phyloP scores from a whole-genome alignment of 2,329 filamentous ascomycete genomes.

The Diatrype stigma region DNA sequence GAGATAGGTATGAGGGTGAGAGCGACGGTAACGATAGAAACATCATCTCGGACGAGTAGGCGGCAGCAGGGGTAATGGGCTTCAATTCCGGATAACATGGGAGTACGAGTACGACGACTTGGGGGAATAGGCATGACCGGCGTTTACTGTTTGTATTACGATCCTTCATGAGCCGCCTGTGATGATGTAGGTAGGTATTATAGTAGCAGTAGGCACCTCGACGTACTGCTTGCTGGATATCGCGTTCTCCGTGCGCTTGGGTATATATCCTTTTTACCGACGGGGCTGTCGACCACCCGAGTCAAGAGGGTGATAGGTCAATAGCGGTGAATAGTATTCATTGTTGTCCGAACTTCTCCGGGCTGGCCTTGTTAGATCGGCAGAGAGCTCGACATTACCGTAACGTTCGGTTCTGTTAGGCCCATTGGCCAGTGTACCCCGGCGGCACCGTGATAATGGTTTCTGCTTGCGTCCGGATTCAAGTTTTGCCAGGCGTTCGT shows the following conservation, averaged over 20 bases:
- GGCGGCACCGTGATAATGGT: too few relatives aligned
- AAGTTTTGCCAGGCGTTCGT: conserved; percentile 13
- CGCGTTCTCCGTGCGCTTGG: neutral
- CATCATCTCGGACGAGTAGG: conserved; percentile 1
- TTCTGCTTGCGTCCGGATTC: too few relatives aligned
- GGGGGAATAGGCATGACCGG: neutral
- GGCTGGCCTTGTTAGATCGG: too few relatives aligned
- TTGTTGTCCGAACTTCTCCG: too few relatives aligned
- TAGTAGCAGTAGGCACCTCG: neutral
- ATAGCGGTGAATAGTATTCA: too few relatives aligned
- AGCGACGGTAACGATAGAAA: conserved; percentile 5
- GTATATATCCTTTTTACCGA: neutral
- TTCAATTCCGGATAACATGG: neutral
- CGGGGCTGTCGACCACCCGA: too few relatives aligned
- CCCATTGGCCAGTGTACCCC: too few relatives aligned
- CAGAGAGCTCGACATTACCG: too few relatives aligned
- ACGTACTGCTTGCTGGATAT: neutral
- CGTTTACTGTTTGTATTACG: neutral
- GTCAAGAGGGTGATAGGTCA: too few relatives aligned
- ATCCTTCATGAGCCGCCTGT: neutral
- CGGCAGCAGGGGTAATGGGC: neutral
- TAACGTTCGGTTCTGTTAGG: too few relatives aligned
- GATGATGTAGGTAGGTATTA: neutral
- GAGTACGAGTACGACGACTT: neutral
- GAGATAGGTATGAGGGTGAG: conserved; percentile 24